Conservation (phyloP, 371 early-diverging fungal species). For the Circinella umbellata region DNA sequence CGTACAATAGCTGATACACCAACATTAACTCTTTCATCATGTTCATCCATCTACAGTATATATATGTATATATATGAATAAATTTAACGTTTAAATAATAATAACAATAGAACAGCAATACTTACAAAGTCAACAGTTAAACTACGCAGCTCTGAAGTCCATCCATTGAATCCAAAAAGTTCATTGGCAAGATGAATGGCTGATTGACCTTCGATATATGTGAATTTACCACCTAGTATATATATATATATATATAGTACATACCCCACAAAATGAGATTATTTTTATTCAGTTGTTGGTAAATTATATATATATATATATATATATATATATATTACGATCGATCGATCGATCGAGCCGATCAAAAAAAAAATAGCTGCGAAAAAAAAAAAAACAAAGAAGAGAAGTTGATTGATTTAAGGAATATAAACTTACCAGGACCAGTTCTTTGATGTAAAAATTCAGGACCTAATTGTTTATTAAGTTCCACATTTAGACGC, state of each 20-base stretch:
- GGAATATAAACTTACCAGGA: slow-evolving; percentile 11
- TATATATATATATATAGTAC: background rate
- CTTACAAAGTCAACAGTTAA: slow-evolving; percentile 83
- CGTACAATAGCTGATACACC: slow-evolving; percentile 88
- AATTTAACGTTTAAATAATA: background rate
- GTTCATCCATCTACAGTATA: slow-evolving; percentile 1
- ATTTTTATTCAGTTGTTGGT: too few species aligned
- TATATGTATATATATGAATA: background rate
- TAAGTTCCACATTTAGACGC: background rate
- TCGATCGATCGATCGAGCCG: too few species aligned
- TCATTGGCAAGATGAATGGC: slow-evolving; percentile 94
- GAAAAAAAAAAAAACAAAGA: background rate
- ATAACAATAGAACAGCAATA: slow-evolving; percentile 6
- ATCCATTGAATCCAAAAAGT: slow-evolving; percentile 98
- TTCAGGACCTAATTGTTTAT: slow-evolving; percentile 16
- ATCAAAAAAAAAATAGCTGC: background rate
- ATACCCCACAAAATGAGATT: background rate
- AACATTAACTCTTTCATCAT: slow-evolving; percentile 42
- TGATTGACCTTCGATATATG: slow-evolving; percentile 94
- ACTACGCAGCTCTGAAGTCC: slow-evolving; percentile 85
- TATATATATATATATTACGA: background rate
- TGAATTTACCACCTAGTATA: slow-evolving; percentile 50
- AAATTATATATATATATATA: background rate
- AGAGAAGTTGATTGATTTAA: background rate
- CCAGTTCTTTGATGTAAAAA: slow-evolving; percentile 16